Percentiles rank a stretch among this genome's conserved stretches.
Conservation (phyloP, 768 basidiomycete genomes). For the Pulveroboletus sp. region DNA sequence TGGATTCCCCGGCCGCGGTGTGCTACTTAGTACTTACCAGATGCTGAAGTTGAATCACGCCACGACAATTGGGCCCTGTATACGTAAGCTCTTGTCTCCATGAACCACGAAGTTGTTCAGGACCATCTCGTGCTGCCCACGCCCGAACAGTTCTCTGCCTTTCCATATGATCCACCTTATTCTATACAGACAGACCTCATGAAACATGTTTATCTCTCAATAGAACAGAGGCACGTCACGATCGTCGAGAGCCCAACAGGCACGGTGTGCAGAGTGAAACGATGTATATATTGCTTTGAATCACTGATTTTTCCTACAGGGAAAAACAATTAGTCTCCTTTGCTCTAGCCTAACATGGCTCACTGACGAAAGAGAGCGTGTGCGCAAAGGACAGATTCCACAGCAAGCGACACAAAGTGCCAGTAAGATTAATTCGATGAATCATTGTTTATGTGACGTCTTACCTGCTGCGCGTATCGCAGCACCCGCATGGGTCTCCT, state of each 20-base stretch:
- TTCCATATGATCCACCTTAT: slow-evolving; percentile 85
- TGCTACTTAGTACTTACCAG: no score
- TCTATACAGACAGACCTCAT: slow-evolving; percentile 84
- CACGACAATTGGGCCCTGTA: no score
- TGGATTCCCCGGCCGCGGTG: no score
- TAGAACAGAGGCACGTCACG: slow-evolving; percentile 72
- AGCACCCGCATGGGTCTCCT: slow-evolving; percentile 76
- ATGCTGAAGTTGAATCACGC: no score
- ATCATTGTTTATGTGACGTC: slow-evolving; percentile 14
- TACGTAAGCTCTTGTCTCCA: not conserved
- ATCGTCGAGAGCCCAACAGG: slow-evolving; percentile 90
- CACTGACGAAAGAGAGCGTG: slow-evolving; percentile 64
- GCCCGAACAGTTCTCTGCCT: slow-evolving; percentile 68
- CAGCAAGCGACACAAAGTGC: slow-evolving; percentile 21
- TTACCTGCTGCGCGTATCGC: slow-evolving; percentile 1
- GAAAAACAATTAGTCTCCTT: slow-evolving; percentile 82
- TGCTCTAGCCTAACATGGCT: slow-evolving; percentile 78
- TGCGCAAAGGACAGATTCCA: slow-evolving; percentile 63
- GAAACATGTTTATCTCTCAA: slow-evolving; percentile 78
- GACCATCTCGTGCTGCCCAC: slow-evolving; percentile 45
- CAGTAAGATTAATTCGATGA: slow-evolving; percentile 15
- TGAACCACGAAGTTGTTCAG: slow-evolving; percentile 12
- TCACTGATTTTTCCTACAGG: slow-evolving; percentile 42
- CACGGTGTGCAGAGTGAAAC: slow-evolving; percentile 50
- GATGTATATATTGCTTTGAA: not conserved